Evolutionary conservation across 805 yeast species (phyloP).

Genomic region (Sungouiozyma ichnusensis): DNA sequence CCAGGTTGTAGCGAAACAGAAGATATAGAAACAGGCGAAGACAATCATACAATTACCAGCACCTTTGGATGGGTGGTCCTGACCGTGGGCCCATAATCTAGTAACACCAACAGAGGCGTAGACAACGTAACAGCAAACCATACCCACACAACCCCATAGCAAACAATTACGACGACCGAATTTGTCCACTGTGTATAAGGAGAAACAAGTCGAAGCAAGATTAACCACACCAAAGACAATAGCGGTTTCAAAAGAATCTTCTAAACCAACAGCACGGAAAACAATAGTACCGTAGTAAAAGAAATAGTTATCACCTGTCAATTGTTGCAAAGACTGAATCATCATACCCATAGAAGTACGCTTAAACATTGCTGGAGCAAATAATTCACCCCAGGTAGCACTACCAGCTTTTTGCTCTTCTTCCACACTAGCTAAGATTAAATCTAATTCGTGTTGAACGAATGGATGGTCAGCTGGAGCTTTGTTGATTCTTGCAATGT

Average conservation of each 20-base stretch:
- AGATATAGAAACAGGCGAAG: conserved; percentile 60
- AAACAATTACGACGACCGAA: conserved; percentile 45
- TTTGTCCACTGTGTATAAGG: conserved; percentile 43
- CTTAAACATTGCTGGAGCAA: conserved; percentile 48
- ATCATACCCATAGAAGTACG: conserved; percentile 43
- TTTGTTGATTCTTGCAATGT: conserved; percentile 51
- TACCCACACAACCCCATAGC: conserved; percentile 40
- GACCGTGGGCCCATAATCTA: conserved; percentile 33
- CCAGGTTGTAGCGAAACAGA: conserved; percentile 72
- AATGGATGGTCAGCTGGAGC: conserved; percentile 42
- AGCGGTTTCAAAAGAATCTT: conserved; percentile 50
- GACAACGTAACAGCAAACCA: conserved; percentile 37
- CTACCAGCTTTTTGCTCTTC: conserved; percentile 51
- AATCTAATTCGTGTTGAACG: conserved; percentile 46
- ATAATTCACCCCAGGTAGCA: conserved; percentile 55
- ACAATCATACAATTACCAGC: conserved; percentile 67
- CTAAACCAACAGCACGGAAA: conserved; percentile 51
- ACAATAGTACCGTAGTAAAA: conserved; percentile 60
- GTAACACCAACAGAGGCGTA: conserved; percentile 59
- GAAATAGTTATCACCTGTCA: conserved; percentile 60
- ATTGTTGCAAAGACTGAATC: conserved; percentile 59
- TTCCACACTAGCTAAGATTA: conserved; percentile 50
- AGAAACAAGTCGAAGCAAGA: conserved; percentile 46
- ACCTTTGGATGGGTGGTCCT: conserved; percentile 31
- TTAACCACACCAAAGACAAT: conserved; percentile 53